A percentile compares a stretch with the other conserved stretches of the same genome.
These are phyloP conservation scores for Colletotrichum cordylinicola DNA, from an alignment of 2,329 filamentous ascomycete species.

Conservation along the genomic window DNA sequence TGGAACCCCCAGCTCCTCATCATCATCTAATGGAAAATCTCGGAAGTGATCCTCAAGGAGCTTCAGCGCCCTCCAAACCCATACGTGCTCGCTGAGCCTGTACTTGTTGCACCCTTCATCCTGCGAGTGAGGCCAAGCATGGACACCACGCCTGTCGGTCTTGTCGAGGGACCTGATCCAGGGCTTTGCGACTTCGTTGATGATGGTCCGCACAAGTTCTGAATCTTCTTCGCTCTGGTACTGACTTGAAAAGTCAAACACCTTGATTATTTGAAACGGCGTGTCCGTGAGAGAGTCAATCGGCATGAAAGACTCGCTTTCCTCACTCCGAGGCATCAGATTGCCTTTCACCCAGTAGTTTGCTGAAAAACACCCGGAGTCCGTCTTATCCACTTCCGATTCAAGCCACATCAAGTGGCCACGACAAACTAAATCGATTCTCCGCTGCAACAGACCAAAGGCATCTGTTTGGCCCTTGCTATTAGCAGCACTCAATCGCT, in stretches of 20 bases:
- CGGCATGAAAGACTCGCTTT: not conserved
- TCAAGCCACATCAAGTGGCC: not conserved
- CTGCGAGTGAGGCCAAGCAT: not conserved
- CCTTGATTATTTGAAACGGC: not conserved
- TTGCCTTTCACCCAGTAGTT: not conserved
- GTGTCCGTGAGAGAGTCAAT: not conserved
- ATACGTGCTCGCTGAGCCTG: not conserved
- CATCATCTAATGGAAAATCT: not conserved
- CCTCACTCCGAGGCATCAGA: accelerated
- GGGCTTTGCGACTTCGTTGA: accelerated
- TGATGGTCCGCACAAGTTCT: not conserved
- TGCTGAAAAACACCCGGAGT: not conserved
- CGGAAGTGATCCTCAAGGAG: not conserved
- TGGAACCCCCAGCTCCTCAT: too few relatives aligned
- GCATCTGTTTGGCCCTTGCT: not conserved
- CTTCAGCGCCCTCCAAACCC: not conserved
- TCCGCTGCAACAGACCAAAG: accelerated
- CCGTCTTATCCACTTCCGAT: not conserved
- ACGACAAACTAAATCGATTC: not conserved
- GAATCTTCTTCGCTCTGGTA: not conserved
- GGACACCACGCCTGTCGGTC: not conserved
- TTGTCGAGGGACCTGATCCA: not conserved
- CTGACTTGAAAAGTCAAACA: not conserved
- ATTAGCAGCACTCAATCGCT: not conserved
- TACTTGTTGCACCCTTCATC: not conserved